phyloP scores from a whole-genome alignment of 2,329 filamentous ascomycete species.

The Colletotrichum tabaci region DNA sequence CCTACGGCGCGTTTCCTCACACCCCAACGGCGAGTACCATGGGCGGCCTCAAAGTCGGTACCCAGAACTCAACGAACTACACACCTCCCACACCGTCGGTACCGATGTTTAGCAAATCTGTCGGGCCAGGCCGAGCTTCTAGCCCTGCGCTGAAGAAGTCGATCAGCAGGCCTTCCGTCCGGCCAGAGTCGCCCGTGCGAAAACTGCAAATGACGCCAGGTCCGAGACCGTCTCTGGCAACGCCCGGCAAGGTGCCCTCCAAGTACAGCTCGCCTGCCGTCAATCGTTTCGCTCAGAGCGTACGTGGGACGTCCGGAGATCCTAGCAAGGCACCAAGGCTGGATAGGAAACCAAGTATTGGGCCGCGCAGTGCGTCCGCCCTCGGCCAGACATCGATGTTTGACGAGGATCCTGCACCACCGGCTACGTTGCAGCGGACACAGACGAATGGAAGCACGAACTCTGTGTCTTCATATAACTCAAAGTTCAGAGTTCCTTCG shows the following conservation, averaged over 20 bases:
- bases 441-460: constrained; percentile 69
- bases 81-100: constrained; percentile 76
- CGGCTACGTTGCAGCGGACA: constrained; percentile 65
- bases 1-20: constrained; percentile 68
- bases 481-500: constrained; percentile 68
- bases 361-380: constrained; percentile 72
- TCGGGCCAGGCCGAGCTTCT: constrained; percentile 78
- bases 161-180: constrained; percentile 77
- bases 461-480: constrained; percentile 68
- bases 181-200: constrained; percentile 88
- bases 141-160: constrained; percentile 81
- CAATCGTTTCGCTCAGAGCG: constrained; percentile 74
- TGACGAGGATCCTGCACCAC: constrained; percentile 72
- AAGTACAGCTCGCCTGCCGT: constrained; percentile 76
- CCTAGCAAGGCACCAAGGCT: constrained; percentile 69
- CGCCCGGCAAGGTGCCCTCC: constrained; percentile 65
- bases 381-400: constrained; percentile 64
- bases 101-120: constrained; percentile 89
- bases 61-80: constrained; percentile 72
- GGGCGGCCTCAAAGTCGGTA: constrained; percentile 66
- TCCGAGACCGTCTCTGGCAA: constrained; percentile 69
- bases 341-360: constrained; percentile 66
- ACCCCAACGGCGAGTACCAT: constrained; percentile 79
- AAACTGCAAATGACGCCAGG: constrained; percentile 75
- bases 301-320: constrained; percentile 73